These are phyloP conservation scores for Pascua sp. DNA, from an alignment of 1,284 basidiomycete genomes.

Conservation along the genomic window DNA sequence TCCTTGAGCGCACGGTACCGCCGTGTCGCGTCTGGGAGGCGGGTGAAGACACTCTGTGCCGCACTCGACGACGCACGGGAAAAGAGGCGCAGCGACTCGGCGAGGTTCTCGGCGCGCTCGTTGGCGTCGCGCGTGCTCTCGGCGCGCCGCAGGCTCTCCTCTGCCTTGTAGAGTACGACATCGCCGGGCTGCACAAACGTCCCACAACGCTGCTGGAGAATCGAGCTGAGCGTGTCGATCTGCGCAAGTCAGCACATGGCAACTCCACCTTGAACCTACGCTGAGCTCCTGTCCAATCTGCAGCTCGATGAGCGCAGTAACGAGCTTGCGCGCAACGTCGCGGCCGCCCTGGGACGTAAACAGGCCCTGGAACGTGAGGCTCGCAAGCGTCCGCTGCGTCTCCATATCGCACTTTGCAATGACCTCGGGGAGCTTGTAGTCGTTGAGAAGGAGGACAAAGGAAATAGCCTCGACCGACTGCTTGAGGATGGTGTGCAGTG, in stretches of 20 bases:
- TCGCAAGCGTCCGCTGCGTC: constrained; percentile 63
- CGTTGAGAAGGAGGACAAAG: constrained; percentile 85
- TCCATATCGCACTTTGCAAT: constrained; percentile 54
- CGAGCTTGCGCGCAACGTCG: constrained; percentile 76
- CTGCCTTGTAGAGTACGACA: constrained; percentile 96
- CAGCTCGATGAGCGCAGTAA: constrained; percentile 93
- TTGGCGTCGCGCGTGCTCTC: constrained; percentile 69
- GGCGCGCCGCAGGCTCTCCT: constrained; percentile 87
- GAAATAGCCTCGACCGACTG: constrained; percentile 87
- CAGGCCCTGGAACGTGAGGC: constrained; percentile 77
- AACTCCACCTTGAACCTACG: constrained; percentile 54
- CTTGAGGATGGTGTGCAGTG: constrained; percentile 59
- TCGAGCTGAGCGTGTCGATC: constrained; percentile 94
- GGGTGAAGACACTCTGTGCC: constrained; percentile 75
- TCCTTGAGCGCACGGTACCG: constrained; percentile 75
- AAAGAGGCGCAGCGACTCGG: constrained; percentile 80
- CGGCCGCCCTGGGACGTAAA: constrained; percentile 78
- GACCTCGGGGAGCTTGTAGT: constrained; percentile 84
- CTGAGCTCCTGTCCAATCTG: constrained; percentile 95
- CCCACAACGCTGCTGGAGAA: constrained; percentile 88
- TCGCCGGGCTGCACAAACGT: constrained; percentile 98
- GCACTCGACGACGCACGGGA: constrained; percentile 64
- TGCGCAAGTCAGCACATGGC: constrained; percentile 40
- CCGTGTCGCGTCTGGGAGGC: constrained; percentile 74
- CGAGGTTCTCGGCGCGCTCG: constrained; percentile 71